Evolutionary conservation across 805 yeast species (phyloP).

Genomic region (Candida endomychidarum): DNA sequence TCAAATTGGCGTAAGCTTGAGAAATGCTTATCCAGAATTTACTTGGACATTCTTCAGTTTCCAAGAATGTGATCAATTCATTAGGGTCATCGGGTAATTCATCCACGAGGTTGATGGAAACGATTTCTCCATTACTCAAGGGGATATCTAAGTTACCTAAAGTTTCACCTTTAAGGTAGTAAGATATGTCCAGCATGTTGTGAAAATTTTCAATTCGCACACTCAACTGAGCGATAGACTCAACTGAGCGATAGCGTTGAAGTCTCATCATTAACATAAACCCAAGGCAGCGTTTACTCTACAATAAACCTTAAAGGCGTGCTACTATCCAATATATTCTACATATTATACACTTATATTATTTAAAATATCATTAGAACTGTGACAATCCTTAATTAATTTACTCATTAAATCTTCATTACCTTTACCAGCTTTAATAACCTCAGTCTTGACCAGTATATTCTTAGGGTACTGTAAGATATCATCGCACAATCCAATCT

Average conservation of each 20-base stretch:
- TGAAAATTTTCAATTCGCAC: constrained; percentile 7
- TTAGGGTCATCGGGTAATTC: constrained; percentile 90
- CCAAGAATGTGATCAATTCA: constrained; percentile 74
- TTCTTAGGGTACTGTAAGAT: not conserved
- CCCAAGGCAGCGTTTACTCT: no score
- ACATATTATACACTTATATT: constrained; percentile 3
- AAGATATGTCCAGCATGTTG: constrained; percentile 26
- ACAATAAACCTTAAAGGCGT: no score
- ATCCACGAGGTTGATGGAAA: constrained; percentile 73
- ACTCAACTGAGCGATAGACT: no score
- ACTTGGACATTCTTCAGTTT: constrained; percentile 73
- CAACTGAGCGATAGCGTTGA: not conserved
- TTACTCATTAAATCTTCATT: constrained; percentile 1
- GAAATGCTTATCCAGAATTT: constrained; percentile 87
- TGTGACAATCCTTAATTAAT: constrained; percentile 11
- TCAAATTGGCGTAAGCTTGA: constrained; percentile 69
- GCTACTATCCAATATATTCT: no score
- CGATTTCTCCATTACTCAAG: constrained; percentile 73
- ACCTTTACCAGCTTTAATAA: constrained; percentile 1
- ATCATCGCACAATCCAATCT: not conserved
- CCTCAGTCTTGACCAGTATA: not conserved
- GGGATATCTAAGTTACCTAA: constrained; percentile 61
- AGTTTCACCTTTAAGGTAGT: constrained; percentile 33
- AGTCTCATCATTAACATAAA: no score
- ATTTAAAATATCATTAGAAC: constrained; percentile 10